Percentiles rank a stretch among this genome's conserved stretches.
Conservation (phyloP, 192 early-diverging fungal species). For the Linnemannia hyalina region DNA sequence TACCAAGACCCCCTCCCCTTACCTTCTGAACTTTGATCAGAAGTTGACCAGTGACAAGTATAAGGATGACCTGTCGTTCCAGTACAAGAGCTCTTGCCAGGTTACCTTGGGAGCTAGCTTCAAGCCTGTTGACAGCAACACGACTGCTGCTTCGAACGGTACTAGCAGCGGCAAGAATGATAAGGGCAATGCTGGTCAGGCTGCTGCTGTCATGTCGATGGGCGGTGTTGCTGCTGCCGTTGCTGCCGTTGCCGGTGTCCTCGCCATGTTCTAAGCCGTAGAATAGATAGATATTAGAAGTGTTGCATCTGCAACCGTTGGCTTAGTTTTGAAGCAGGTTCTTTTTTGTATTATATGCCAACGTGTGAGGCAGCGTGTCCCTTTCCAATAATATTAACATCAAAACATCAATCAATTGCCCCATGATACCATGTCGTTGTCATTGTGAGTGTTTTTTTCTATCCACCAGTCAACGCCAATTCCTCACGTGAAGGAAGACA, state of each 20-base stretch:
- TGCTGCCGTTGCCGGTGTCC: constrained; percentile 1
- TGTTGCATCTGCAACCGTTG: neutral
- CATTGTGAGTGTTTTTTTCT: neutral
- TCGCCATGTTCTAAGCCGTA: constrained; percentile 13
- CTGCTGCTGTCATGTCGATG: constrained; percentile 1
- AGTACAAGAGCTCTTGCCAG: constrained; percentile 32
- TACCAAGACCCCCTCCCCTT: constrained; percentile 38
- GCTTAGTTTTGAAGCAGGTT: neutral
- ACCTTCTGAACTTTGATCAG: constrained; percentile 33
- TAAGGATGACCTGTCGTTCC: constrained; percentile 9
- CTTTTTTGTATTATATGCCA: neutral
- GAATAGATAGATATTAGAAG: neutral
- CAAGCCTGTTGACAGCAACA: constrained; percentile 6
- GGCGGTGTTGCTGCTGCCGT: constrained; percentile 14
- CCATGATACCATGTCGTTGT: neutral
- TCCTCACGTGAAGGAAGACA: neutral
- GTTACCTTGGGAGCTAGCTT: constrained; percentile 17
- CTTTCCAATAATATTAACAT: neutral
- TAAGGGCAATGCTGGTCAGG: constrained; percentile 8
- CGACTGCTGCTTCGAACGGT: neutral
- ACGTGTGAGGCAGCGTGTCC: neutral
- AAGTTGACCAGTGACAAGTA: neutral
- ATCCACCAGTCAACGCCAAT: neutral
- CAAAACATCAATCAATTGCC: neutral
- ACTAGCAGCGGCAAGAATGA: neutral